Evolutionary conservation across 2,329 filamentous ascomycete species (phyloP).

Genomic region (Ophiognomonia clavigignenti-juglandacearum): DNA sequence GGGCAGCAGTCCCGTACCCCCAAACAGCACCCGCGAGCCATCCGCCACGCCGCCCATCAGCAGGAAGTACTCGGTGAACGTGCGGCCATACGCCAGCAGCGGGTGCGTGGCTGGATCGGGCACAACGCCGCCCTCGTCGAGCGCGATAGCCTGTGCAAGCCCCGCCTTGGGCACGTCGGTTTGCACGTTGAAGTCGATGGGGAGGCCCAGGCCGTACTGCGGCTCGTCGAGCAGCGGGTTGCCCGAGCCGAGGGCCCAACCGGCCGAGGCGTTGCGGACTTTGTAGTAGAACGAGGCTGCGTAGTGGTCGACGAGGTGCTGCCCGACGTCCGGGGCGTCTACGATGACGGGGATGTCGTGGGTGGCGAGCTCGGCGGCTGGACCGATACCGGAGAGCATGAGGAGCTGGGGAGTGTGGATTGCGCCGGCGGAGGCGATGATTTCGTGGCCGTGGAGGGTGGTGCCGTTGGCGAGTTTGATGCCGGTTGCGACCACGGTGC

Average conservation of each 20-base stretch:
- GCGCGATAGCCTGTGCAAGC: not conserved
- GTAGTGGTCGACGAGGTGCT: conserved; percentile 18
- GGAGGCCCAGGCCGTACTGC: not conserved
- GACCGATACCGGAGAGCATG: conserved; percentile 28
- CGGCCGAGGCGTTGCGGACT: not conserved
- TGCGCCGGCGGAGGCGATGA: conserved; percentile 26
- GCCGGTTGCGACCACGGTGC: not conserved
- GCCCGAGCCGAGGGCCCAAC: conserved; percentile 1
- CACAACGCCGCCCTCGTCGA: not conserved
- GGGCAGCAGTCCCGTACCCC: not conserved
- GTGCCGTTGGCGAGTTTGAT: not conserved
- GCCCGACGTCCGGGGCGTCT: conserved; percentile 27
- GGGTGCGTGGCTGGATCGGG: not conserved
- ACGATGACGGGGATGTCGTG: conserved; percentile 23
- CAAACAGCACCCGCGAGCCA: not conserved
- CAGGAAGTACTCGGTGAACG: not conserved
- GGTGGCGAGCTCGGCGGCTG: conserved; percentile 18
- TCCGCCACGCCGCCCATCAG: not conserved
- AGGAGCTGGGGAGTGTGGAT: conserved; percentile 27
- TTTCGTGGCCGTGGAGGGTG: conserved; percentile 17
- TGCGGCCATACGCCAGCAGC: not conserved
- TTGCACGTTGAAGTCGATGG: not conserved
- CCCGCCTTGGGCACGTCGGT: not conserved
- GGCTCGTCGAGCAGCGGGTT: conserved; percentile 1
- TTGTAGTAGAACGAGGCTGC: not conserved